Percentiles rank a stretch among this genome's conserved stretches.
Conservation (phyloP, 345 rosid species). For the rapeseed (Brassica napus) region DNA sequence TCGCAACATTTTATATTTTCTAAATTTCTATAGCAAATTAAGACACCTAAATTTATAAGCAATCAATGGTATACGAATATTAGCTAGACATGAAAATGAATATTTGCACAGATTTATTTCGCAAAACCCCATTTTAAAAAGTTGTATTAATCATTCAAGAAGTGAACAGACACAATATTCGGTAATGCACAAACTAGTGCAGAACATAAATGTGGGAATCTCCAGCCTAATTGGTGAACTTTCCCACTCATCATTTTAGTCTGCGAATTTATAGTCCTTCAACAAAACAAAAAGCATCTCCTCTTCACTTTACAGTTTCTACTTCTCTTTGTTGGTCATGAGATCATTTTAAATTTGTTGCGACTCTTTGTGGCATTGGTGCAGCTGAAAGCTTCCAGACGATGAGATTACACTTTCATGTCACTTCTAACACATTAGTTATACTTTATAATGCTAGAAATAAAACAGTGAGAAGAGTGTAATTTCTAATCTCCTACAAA, state of each 20-base stretch:
- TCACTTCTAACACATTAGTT: background rate
- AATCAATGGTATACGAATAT: background rate
- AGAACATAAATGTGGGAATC: conserved; percentile 23
- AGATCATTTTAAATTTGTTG: background rate
- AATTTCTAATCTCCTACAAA: background rate
- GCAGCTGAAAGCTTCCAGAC: background rate
- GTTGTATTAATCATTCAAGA: background rate
- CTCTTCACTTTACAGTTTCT: conserved; percentile 7
- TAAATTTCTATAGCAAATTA: background rate
- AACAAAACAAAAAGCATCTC: conserved; percentile 18
- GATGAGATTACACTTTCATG: background rate
- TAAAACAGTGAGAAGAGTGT: background rate
- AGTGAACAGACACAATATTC: background rate
- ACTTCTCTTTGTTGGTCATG: conserved; percentile 19
- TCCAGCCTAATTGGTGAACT: conserved; percentile 28
- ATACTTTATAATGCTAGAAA: background rate
- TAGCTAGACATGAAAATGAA: background rate
- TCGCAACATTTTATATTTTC: background rate
- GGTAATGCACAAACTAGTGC: conserved; percentile 4
- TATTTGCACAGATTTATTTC: background rate
- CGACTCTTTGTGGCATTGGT: background rate
- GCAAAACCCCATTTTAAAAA: background rate
- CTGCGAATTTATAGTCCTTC: conserved; percentile 7
- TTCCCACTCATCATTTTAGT: conserved; percentile 22
- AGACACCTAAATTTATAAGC: background rate